These are phyloP conservation scores for Begonia fuchsioides DNA, from an alignment of 306 rosid genomes.

Conservation along the genomic window DNA sequence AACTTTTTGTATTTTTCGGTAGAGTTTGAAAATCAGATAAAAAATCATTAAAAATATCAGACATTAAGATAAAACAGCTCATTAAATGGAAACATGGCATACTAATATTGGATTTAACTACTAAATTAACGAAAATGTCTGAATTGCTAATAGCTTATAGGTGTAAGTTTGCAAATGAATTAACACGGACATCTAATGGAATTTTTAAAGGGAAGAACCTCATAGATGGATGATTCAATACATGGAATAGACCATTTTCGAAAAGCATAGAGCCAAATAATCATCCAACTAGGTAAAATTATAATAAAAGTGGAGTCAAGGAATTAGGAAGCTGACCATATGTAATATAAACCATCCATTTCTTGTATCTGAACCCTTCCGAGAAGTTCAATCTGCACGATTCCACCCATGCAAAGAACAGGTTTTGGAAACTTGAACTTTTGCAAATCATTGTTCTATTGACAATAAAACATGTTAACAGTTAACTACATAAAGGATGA, in stretches of 20 bases:
- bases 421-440: slow-evolving; percentile 80
- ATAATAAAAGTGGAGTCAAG: neutral
- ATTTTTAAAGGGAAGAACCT: neutral
- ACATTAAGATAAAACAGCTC: too few relatives aligned
- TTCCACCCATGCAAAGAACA: slow-evolving; percentile 79
- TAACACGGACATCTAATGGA: too few relatives aligned
- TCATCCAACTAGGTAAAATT: neutral
- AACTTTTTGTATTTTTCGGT: accelerated
- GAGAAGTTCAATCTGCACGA: slow-evolving; percentile 79
- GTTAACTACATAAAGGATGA: neutral
- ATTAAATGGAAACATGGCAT: too few relatives aligned
- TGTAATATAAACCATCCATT: slow-evolving; percentile 61
- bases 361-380: slow-evolving; percentile 89
- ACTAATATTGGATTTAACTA: neutral
- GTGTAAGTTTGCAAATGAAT: too few relatives aligned
- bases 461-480: slow-evolving; percentile 10
- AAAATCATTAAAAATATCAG: too few relatives aligned
- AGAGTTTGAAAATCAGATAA: neutral
- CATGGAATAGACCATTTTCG: neutral
- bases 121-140: neutral
- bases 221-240: neutral
- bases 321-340: slow-evolving; percentile 42
- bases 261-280: neutral
- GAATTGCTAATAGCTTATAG: neutral
- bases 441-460: slow-evolving; percentile 55